Conservation (phyloP, 2,329 filamentous ascomycete species). For the Fusarium fujikuroi region DNA sequence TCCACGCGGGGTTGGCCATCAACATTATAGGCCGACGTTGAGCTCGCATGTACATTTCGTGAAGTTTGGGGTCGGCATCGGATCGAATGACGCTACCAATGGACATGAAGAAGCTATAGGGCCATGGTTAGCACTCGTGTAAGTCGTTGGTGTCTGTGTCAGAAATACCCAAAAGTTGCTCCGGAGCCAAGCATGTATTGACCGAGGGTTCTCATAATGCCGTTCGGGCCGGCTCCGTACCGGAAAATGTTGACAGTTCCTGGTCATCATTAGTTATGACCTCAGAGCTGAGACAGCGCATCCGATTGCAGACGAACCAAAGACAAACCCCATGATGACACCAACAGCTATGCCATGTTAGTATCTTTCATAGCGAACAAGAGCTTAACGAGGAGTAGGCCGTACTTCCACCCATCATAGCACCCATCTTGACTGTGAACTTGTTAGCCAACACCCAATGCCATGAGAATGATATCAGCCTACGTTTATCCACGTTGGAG, state of each 20-base stretch:
- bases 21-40: slow-evolving; percentile 78
- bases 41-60: slow-evolving; percentile 80
- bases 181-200: slow-evolving; percentile 98
- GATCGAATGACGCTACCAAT: slow-evolving; percentile 97
- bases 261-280: slow-evolving; percentile 50
- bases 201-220: slow-evolving; percentile 91
- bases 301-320: slow-evolving; percentile 68
- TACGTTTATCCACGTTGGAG: slow-evolving; percentile 67
- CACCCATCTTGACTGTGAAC: slow-evolving; percentile 81
- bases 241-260: slow-evolving; percentile 94
- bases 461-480: slow-evolving; percentile 24
- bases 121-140: slow-evolving; percentile 31
- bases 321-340: slow-evolving; percentile 97
- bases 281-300: neutral
- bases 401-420: slow-evolving; percentile 98
- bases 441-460: slow-evolving; percentile 33
- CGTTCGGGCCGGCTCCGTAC: slow-evolving; percentile 92
- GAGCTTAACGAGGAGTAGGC: slow-evolving; percentile 39
- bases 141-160: neutral
- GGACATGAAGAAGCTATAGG: slow-evolving; percentile 90
- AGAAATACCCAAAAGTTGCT: slow-evolving; percentile 87
- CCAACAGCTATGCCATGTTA: slow-evolving; percentile 78
- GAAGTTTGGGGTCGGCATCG: slow-evolving; percentile 81
- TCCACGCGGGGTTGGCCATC: slow-evolving; percentile 54
- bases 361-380: slow-evolving; percentile 20